These are phyloP conservation scores for Paecilomyces sp. DNA, from an alignment of 2,329 filamentous ascomycete genomes.

Conservation along the genomic window DNA sequence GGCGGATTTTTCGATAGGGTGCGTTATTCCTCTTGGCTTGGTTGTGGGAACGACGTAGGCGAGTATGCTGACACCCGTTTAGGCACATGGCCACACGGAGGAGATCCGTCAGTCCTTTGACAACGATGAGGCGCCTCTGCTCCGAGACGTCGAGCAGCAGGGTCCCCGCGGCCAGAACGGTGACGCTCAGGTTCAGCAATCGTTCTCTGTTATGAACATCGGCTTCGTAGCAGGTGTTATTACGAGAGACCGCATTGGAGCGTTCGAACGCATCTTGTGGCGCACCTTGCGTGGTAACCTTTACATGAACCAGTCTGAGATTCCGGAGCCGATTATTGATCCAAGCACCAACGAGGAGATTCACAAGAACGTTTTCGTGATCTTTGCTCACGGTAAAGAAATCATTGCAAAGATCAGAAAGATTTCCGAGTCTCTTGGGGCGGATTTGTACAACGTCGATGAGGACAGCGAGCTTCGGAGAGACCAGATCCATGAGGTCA, in stretches of 20 bases:
- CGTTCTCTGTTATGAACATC: constrained; percentile 97
- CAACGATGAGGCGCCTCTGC: constrained; percentile 84
- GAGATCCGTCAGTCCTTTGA: constrained; percentile 85
- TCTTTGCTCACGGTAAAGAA: constrained; percentile 97
- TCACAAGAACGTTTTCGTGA: constrained; percentile 98
- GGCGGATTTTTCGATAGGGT: constrained; percentile 91
- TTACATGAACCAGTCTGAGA: constrained; percentile 99
- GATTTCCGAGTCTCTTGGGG: constrained; percentile 95
- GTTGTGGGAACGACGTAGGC: background rate
- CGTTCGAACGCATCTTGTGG: constrained; percentile 97
- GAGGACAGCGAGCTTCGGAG: constrained; percentile 93
- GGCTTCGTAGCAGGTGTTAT: constrained; percentile 97
- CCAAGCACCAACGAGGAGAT: constrained; percentile 86
- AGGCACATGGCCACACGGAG: constrained; percentile 89
- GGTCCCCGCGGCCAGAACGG: constrained; percentile 53
- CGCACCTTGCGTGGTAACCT: constrained; percentile 92
- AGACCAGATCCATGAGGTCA: constrained; percentile 96
- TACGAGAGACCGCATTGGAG: constrained; percentile 80
- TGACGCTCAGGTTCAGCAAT: constrained; percentile 62
- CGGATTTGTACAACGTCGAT: constrained; percentile 92
- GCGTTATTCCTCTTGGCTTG: constrained; percentile 8
- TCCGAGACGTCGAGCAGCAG: constrained; percentile 88
- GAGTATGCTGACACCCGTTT: constrained; percentile 4
- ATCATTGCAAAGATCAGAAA: constrained; percentile 98
- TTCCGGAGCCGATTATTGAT: constrained; percentile 85